These are phyloP conservation scores for Fraxinus platypoda DNA, from an alignment of 305 asterid species.

Conservation along the genomic window DNA sequence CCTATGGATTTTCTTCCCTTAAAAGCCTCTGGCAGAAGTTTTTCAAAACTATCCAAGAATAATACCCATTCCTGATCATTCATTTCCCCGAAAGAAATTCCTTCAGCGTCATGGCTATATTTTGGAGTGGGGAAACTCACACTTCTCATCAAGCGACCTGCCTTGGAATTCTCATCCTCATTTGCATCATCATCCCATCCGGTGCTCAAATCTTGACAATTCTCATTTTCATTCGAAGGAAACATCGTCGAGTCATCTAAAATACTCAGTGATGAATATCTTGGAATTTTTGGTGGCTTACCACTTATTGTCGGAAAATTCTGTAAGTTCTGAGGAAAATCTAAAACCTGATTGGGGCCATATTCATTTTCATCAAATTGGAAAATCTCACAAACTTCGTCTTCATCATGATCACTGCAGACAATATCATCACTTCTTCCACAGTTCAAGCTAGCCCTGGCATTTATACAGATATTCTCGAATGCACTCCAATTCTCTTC, in stretches of 20 bases:
- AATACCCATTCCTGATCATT: slow-evolving; percentile 53
- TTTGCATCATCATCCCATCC: slow-evolving; percentile 21
- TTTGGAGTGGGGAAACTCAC: slow-evolving; percentile 56
- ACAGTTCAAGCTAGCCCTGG: slow-evolving; percentile 44
- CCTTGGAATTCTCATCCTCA: slow-evolving; percentile 29
- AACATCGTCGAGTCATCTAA: slow-evolving; percentile 26
- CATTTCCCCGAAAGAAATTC: slow-evolving; percentile 62
- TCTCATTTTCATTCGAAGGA: slow-evolving; percentile 26
- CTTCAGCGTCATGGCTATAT: slow-evolving; percentile 50
- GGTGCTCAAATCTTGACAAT: slow-evolving; percentile 11
- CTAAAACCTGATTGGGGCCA: slow-evolving; percentile 17
- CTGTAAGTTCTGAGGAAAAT: slow-evolving; percentile 19
- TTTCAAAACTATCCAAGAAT: slow-evolving; percentile 55
- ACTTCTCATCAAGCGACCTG: slow-evolving; percentile 54
- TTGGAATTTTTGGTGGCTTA: slow-evolving; percentile 49
- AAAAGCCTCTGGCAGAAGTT: slow-evolving; percentile 58
- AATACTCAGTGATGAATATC: slow-evolving; percentile 39
- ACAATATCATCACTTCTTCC: slow-evolving; percentile 25
- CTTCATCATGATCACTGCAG: slow-evolving; percentile 24
- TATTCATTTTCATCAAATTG: slow-evolving; percentile 41
- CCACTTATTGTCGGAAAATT: slow-evolving; percentile 32
- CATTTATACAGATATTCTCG: slow-evolving; percentile 61
- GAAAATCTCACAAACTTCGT: slow-evolving; percentile 37
- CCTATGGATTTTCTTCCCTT: slow-evolving; percentile 68
- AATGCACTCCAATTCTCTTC: slow-evolving; percentile 65